Conservation (phyloP, 1,284 basidiomycete genomes). For the Pseudozyma pruni region DNA sequence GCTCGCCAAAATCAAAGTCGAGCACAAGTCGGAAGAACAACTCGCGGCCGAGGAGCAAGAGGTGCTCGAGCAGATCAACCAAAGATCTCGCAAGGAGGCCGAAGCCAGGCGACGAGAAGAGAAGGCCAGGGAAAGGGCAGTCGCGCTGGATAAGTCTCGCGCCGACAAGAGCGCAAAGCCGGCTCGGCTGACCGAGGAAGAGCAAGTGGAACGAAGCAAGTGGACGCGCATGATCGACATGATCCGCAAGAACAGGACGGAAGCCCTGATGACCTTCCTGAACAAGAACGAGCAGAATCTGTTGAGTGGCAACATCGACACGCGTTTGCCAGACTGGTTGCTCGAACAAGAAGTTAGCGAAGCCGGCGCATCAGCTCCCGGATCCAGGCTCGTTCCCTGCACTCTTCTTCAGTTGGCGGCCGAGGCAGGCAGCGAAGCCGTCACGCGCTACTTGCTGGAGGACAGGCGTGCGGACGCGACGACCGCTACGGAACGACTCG, state of each 20-base stretch:
- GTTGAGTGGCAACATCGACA: conserved; percentile 48
- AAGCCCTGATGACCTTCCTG: conserved; percentile 82
- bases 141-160: conserved; percentile 23
- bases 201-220: conserved; percentile 31
- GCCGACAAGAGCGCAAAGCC: conserved; percentile 29
- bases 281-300: conserved; percentile 77
- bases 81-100: conserved; percentile 36
- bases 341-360: conserved; percentile 42
- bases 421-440: conserved; percentile 79
- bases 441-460: conserved; percentile 82
- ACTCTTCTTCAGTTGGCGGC: conserved; percentile 85
- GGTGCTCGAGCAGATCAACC: conserved; percentile 37
- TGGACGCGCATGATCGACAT: conserved; percentile 80
- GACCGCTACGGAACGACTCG: conserved; percentile 70
- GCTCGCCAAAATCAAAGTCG: conserved; percentile 83
- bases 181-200: conserved; percentile 36
- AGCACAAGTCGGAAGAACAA: conserved; percentile 85
- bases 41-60: conserved; percentile 73
- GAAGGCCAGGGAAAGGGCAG: conserved; percentile 34
- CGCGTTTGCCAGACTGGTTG: conserved; percentile 58
- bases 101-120: conserved; percentile 49
- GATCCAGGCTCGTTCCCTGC: conserved; percentile 50
- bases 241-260: conserved; percentile 83
- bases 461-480: conserved; percentile 87
- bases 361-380: conserved; percentile 61